Percentiles rank a stretch among this genome's conserved stretches.
Evolutionary conservation across 2,329 filamentous ascomycete genomes (phyloP).

Genomic region (Fusarium sp.): DNA sequence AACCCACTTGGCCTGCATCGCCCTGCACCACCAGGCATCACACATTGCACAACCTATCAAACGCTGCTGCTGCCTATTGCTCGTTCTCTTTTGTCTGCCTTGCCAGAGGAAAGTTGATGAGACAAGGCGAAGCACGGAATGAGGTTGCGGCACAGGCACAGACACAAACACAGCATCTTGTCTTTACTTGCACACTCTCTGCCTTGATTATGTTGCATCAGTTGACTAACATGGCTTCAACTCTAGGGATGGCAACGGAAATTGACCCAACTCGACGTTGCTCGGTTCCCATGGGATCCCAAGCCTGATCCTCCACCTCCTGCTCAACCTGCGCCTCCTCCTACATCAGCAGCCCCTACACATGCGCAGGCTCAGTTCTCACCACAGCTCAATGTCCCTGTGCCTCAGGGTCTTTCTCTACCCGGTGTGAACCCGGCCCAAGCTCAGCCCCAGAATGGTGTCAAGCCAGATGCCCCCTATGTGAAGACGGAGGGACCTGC

Average conservation of each 20-base stretch:
- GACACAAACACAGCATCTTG: background rate
- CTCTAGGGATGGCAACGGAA: constrained; percentile 92
- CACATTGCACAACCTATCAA: constrained; percentile 7
- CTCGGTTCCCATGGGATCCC: constrained; percentile 95
- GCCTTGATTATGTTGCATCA: constrained; percentile 1
- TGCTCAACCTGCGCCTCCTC: constrained; percentile 49
- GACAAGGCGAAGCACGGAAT: background rate
- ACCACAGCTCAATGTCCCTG: constrained; percentile 36
- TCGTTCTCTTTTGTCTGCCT: background rate
- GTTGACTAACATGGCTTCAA: constrained; percentile 37
- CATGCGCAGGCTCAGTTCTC: constrained; percentile 49
- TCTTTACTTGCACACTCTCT: background rate
- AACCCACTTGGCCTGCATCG: constrained; percentile 11
- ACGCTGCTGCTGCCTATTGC: background rate
- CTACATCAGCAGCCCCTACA: constrained; percentile 35
- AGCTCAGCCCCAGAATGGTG: constrained; percentile 48
- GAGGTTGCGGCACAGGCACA: background rate
- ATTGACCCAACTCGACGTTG: constrained; percentile 85
- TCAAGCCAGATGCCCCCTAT: constrained; percentile 57
- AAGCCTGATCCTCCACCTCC: constrained; percentile 71
- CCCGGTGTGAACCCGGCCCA: constrained; percentile 45
- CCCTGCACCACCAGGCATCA: constrained; percentile 16
- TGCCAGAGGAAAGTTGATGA: background rate
- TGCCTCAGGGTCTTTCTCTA: constrained; percentile 44
- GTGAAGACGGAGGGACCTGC: constrained; percentile 62